Base-by-base conservation (phyloP, 2,329 filamentous ascomycete species). In the Mollisia scopiformis region DNA sequence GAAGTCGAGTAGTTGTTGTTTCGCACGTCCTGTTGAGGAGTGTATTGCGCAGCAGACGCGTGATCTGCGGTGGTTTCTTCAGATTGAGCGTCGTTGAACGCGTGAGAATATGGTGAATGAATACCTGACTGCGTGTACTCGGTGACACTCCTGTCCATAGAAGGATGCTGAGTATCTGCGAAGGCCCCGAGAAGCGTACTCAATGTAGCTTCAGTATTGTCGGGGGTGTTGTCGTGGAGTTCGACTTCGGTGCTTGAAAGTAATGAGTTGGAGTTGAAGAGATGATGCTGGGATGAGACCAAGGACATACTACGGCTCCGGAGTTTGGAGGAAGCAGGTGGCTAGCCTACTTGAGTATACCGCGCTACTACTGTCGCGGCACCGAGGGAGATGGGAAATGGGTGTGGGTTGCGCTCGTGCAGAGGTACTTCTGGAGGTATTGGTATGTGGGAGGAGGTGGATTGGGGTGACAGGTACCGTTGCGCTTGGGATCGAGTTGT, bases 111-210 rank as follows among this genome's bases (percentile, higher is more conserved):
- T 79, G 86, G 85, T 83, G 86, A 86, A 77, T 83, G 88, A 89
- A 91, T 92, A 92, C 89, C 90, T 92, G 89, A 87, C 86, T 92
- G 89, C 86, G 89, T 86, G 82, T 91, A 93, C 78, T 92, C 89
- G 81, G 88, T 79, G 75, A 86, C 83, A 84, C 81, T 78, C 78
- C 82, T 81, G 77, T 85, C 82, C 82, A 85, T 84, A 80, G 75
- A 79, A 74, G 72, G 72, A 69, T 71, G 71, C 69, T 64, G 56
- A 21, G 64, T 39, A 58, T 70, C 63, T 31, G 68, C 59, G 58
- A 68, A 69, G 54, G 69, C 67, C 41, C 67, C 69, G 33, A 72
- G 71, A 68, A 73, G 69, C 60, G 65, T 67, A 61, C 67, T 70
- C 55, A 72, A 62, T 16, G 66, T 64, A n/a, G 66, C 67, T 68